Percentiles rank a stretch among this genome's conserved stretches.
These are phyloP conservation scores for Colletotrichum echinochloae DNA, from an alignment of 2,329 filamentous ascomycete species.

Conservation along the genomic window DNA sequence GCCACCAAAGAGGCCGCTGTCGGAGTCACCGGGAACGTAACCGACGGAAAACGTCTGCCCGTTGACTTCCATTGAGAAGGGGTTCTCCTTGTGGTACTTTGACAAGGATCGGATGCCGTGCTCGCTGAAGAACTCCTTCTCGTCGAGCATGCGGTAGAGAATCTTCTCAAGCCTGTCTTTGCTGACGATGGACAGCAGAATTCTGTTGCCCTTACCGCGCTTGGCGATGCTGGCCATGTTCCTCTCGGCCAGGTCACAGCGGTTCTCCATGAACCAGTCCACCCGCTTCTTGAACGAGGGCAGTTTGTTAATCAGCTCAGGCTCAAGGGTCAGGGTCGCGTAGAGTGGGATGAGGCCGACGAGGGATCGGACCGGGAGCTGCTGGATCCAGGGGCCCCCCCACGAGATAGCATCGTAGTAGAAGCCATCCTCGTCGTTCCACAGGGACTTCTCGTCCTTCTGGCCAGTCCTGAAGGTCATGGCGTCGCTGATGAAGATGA, in stretches of 20 bases:
- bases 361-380: slow-evolving; percentile 90
- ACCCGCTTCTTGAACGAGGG: slow-evolving; percentile 93
- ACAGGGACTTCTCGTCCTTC: slow-evolving; percentile 84
- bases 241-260: slow-evolving; percentile 86
- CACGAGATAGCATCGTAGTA: slow-evolving; percentile 99
- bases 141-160: slow-evolving; percentile 90
- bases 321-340: slow-evolving; percentile 91
- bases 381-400: slow-evolving; percentile 92
- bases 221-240: slow-evolving; percentile 95
- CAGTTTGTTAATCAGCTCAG: slow-evolving; percentile 90
- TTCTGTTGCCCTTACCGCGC: slow-evolving; percentile 88
- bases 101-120: slow-evolving; percentile 93
- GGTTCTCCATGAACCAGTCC: slow-evolving; percentile 93
- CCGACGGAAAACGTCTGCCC: slow-evolving; percentile 88
- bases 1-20: slow-evolving; percentile 93
- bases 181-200: slow-evolving; percentile 90
- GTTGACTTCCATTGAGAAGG: slow-evolving; percentile 96
- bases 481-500: slow-evolving; percentile 96
- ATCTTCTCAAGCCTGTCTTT: slow-evolving; percentile 93
- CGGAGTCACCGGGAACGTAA: slow-evolving; percentile 95
- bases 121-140: slow-evolving; percentile 90
- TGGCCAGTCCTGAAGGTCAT: slow-evolving; percentile 85
- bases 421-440: slow-evolving; percentile 97
- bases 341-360: slow-evolving; percentile 95
- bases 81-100: slow-evolving; percentile 89